These are phyloP conservation scores for Hygrocybe coccinea DNA, from an alignment of 768 basidiomycete species.

Conservation along the genomic window DNA sequence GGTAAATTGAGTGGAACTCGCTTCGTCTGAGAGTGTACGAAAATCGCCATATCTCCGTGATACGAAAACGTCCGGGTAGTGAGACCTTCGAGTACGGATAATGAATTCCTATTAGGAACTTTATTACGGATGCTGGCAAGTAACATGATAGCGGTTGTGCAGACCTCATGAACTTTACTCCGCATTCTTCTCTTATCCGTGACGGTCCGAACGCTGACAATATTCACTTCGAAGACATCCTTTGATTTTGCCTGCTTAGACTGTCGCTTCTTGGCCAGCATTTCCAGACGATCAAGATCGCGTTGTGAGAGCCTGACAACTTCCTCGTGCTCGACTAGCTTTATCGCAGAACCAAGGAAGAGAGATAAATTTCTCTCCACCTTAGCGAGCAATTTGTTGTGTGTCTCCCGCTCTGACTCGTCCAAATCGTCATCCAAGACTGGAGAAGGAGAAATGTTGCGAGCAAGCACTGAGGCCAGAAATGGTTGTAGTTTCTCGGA, in stretches of 20 bases:
- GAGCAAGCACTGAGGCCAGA: constrained; percentile 71
- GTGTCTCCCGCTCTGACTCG: constrained; percentile 52
- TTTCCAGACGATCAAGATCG: constrained; percentile 77
- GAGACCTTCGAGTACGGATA: constrained; percentile 75
- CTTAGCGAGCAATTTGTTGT: constrained; percentile 67
- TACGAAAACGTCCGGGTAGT: constrained; percentile 75
- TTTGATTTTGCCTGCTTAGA: constrained; percentile 43
- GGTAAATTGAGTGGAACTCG: constrained; percentile 27
- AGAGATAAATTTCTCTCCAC: constrained; percentile 81
- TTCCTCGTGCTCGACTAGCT: constrained; percentile 79
- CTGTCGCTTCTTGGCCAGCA: constrained; percentile 59
- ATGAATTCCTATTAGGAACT: constrained; percentile 75
- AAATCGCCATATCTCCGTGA: constrained; percentile 95
- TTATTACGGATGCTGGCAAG: constrained; percentile 7
- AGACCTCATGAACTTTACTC: constrained; percentile 81
- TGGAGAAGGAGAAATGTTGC: constrained; percentile 64
- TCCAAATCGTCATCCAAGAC: constrained; percentile 52
- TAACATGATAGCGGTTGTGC: constrained; percentile 22
- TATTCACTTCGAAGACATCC: constrained; percentile 81
- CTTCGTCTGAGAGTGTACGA: constrained; percentile 80
- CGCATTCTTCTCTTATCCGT: constrained; percentile 81
- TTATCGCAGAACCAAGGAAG: constrained; percentile 77
- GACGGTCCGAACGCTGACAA: constrained; percentile 81
- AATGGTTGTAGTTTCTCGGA: constrained; percentile 94
- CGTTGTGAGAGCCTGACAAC: constrained; percentile 83